phyloP scores from a whole-genome alignment of 495 filamentous ascomycete genomes.

The Aspergillus kassunensis region DNA sequence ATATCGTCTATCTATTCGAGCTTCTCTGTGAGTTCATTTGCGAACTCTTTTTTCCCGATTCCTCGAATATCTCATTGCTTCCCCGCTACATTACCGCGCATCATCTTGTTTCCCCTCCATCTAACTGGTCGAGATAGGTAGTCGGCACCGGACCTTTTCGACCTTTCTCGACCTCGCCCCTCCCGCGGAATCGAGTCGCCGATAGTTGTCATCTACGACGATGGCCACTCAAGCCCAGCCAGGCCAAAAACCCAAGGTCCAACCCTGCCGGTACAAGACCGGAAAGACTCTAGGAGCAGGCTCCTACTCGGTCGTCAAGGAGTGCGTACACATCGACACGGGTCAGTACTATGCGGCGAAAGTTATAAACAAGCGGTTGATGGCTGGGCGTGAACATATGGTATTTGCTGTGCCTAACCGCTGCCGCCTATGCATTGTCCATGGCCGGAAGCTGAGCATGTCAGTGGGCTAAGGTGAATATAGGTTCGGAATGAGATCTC shows the following conservation, averaged over 20 bases:
- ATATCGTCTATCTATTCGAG: too few species aligned
- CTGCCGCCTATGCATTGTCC: background rate
- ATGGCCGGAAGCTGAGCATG: background rate
- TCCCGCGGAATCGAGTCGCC: background rate
- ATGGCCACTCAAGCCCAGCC: constrained; percentile 39
- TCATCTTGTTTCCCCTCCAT: too few species aligned
- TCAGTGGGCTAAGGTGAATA: background rate
- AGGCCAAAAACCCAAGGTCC: constrained; percentile 56
- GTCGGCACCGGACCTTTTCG: background rate
- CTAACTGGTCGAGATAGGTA: background rate
- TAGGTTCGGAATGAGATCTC: constrained; percentile 98
- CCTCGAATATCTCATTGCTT: too few species aligned
- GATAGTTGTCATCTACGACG: background rate
- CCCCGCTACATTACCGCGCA: too few species aligned
- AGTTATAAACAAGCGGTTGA: constrained; percentile 97
- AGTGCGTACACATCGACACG: constrained; percentile 98
- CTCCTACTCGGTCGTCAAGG: constrained; percentile 98
- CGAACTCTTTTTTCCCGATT: too few species aligned
- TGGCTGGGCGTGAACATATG: constrained; percentile 98
- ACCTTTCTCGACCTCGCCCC: background rate
- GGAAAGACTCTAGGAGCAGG: constrained; percentile 96
- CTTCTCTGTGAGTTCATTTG: background rate
- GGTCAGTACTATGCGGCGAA: constrained; percentile 98
- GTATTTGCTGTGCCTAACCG: constrained; percentile 43
- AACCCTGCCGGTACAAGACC: constrained; percentile 92